A percentile compares a stretch with the other conserved stretches of the same genome.
phyloP scores from a whole-genome alignment of 129 eudicot species.

The Flaveria linearis region DNA sequence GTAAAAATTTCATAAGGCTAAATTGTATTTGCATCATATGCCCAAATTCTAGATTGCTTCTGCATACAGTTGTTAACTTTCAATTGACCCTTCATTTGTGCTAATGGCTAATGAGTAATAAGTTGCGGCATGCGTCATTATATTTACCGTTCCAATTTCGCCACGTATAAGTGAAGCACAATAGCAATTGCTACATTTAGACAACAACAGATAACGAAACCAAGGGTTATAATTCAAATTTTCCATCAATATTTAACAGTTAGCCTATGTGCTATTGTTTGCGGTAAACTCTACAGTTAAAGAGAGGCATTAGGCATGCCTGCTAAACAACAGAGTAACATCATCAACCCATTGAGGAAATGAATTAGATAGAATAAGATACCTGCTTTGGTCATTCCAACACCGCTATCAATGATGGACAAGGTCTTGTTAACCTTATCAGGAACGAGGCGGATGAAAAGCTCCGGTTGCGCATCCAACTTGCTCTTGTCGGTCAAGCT shows the following conservation, averaged over 20 bases:
- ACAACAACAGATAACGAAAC: neutral
- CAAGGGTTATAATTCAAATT: too few relatives aligned
- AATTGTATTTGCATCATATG: neutral
- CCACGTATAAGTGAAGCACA: neutral
- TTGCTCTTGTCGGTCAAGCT: constrained; percentile 77
- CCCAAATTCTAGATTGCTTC: neutral
- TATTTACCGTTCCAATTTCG: neutral
- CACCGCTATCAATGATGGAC: constrained; percentile 75
- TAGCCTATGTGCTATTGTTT: neutral
- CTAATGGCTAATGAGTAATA: neutral
- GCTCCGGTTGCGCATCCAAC: constrained; percentile 81
- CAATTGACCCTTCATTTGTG: neutral
- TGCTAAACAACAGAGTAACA: neutral
- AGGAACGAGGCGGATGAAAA: constrained; percentile 74
- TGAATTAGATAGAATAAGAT: neutral
- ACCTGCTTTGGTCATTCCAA: constrained; percentile 95
- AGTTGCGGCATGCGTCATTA: neutral
- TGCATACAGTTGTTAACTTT: neutral
- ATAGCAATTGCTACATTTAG: neutral
- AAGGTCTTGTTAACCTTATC: constrained; percentile 84
- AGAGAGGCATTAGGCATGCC: neutral
- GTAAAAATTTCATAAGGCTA: neutral
- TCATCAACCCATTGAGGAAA: neutral
- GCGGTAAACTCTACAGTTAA: neutral
- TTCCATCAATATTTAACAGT: too few relatives aligned